Conservation (phyloP, 495 filamentous ascomycete species). For the Collariella sp. region DNA sequence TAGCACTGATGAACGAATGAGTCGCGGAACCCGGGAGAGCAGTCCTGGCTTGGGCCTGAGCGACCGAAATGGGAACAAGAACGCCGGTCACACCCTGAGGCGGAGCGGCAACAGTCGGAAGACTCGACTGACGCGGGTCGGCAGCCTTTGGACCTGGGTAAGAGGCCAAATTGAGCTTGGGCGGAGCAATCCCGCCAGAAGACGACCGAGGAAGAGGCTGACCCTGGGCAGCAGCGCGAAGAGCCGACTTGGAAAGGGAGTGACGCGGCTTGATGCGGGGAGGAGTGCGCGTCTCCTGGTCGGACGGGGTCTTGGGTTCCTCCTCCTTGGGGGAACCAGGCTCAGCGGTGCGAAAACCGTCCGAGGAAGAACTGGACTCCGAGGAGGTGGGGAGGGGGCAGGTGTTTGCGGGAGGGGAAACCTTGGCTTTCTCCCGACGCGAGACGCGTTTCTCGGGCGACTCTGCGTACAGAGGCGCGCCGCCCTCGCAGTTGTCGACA, state of each 20-base stretch:
- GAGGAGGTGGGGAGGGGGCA: not conserved
- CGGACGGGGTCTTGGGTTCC: not conserved
- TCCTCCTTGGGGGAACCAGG: not conserved
- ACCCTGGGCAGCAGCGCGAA: not conserved
- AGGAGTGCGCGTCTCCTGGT: not conserved
- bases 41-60: not conserved
- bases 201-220: not conserved
- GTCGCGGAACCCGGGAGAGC: not conserved
- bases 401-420: not conserved
- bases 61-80: not conserved
- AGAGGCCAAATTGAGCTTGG: not conserved
- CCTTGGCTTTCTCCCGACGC: not conserved
- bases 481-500: not conserved
- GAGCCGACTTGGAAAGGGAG: not conserved
- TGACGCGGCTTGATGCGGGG: not conserved
- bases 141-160: not conserved
- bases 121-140: not conserved
- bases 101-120: not conserved
- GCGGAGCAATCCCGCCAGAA: not conserved
- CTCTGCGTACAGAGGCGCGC: conserved; percentile 1
- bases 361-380: not conserved
- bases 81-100: not conserved
- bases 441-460: not conserved
- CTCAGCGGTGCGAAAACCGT: not conserved
- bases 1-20: not conserved